Evolutionary conservation across 495 filamentous ascomycete genomes (phyloP), one percentile per base, ranked within the genome.

Genomic region (Hyaloscypha variabilis): DNA sequence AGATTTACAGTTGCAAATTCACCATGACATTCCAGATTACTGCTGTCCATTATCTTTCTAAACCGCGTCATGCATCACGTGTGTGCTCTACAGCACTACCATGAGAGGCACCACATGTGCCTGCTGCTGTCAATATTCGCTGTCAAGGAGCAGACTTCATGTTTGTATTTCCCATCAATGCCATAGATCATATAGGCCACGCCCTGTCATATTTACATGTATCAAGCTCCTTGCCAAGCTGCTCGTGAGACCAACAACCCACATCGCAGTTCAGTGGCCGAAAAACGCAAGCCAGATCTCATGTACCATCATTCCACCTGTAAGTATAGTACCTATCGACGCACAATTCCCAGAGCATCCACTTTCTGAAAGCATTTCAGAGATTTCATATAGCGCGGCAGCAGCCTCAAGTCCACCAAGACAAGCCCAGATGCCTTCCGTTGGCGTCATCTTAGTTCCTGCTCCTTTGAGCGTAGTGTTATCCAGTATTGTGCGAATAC

Each of bases 261-360:
- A 46, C 13, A 17, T 46, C 39, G 13, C 31, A 34, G 17, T 21
- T 51, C n/a, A 54, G 25, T 54, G 23, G 13, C 54, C 63, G 36
- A 69, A 66, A 34, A 46, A 60, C 49, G 63, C 63, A 67, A 51
- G 57, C 64, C 60, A 67, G 5, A 70, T 28, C 52, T 67, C 56
- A 54, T 67, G 56, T 0, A 67, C 50, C 23, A 65, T 17, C 62
- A 67, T 67, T 14, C 26, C 61, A 26, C 52, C 57, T 29, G 57
- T 46, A 19, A 71, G 25, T 13, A 67, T 31, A 17, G 46, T 58
- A 2, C 68, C 68, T 11, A 65, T 49, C 13, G 65, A 59, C 23
- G 57, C 63, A 46, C 25, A 62, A 53, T 58, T 64, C 8, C 25
- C 30, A 24, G 29, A 53, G 19, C 49, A 23, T 13, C 61, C 28